Evolutionary conservation across 106 monocot species (phyloP).

Genomic region (Ottelia alismoides): DNA sequence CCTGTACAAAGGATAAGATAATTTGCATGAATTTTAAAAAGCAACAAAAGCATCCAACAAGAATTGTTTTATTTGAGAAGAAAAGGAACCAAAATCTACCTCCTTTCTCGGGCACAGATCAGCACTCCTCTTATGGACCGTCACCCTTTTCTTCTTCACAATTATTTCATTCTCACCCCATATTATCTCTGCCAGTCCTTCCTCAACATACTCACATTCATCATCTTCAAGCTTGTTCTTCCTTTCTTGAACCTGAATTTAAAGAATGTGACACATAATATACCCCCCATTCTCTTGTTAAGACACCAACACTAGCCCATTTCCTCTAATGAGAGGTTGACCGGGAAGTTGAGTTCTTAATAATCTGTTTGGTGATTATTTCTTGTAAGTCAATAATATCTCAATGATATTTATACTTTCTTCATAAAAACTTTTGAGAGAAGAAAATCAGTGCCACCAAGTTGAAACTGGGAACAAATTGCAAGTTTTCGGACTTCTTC

Average conservation of each 20-base stretch:
- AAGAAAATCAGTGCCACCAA: too few species aligned
- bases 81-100: too few species aligned
- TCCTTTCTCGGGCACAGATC: constrained; percentile 13
- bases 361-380: too few species aligned
- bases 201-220: constrained; percentile 69
- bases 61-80: too few species aligned
- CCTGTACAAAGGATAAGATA: constrained; percentile 38
- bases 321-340: background rate
- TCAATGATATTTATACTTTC: too few species aligned
- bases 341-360: too few species aligned
- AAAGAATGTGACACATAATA: background rate
- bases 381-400: too few species aligned
- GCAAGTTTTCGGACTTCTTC: too few species aligned
- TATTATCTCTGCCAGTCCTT: constrained; percentile 87
- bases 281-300: background rate
- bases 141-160: constrained; percentile 76
- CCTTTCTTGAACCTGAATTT: constrained; percentile 11
- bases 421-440: too few species aligned
- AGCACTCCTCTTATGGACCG: constrained; percentile 32
- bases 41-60: too few species aligned
- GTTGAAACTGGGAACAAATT: too few species aligned
- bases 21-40: too few species aligned
- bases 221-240: constrained; percentile 22
- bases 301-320: background rate
- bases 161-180: constrained; percentile 94